A percentile compares a stretch with the other conserved stretches of the same genome.
Evolutionary conservation across 1,284 basidiomycete genomes (phyloP).

Genomic region (Ganoderma boninense): DNA sequence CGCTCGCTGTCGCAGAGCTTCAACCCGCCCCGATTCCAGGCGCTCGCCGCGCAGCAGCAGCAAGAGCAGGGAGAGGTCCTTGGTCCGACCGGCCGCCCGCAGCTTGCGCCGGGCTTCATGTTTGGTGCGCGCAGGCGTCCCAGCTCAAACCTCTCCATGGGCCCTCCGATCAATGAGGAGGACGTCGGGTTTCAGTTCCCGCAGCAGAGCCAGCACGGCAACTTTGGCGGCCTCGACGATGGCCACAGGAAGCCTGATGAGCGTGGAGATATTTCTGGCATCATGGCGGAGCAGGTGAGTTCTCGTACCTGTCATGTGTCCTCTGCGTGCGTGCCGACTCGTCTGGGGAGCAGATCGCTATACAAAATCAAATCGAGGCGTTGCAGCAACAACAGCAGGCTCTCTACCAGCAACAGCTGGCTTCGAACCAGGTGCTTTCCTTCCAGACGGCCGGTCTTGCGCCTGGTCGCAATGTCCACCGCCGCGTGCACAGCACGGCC

Average conservation of each 20-base stretch:
- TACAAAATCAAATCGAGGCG: slow-evolving; percentile 91
- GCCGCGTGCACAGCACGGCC: slow-evolving; percentile 90
- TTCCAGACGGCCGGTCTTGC: slow-evolving; percentile 76
- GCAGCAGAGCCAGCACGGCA: slow-evolving; percentile 60
- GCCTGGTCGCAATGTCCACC: slow-evolving; percentile 73
- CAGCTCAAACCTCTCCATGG: slow-evolving; percentile 59
- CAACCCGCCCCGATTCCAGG: slow-evolving; percentile 87
- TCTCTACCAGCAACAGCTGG: slow-evolving; percentile 87
- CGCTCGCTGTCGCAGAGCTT: slow-evolving; percentile 84
- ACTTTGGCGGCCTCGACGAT: slow-evolving; percentile 46
- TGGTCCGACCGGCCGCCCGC: slow-evolving; percentile 86
- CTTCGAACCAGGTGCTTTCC: slow-evolving; percentile 72
- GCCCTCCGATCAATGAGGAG: slow-evolving; percentile 80
- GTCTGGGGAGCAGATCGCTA: slow-evolving; percentile 68
- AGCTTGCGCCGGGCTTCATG: slow-evolving; percentile 89
- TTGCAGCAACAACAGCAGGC: slow-evolving; percentile 92
- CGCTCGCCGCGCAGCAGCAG: slow-evolving; percentile 74
- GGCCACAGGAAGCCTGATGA: slow-evolving; percentile 67
- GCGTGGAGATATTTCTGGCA: slow-evolving; percentile 78
- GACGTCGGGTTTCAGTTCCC: slow-evolving; percentile 85
- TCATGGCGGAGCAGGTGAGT: slow-evolving; percentile 89
- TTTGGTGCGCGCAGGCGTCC: slow-evolving; percentile 80
- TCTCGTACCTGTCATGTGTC: neutral
- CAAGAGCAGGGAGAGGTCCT: slow-evolving; percentile 72
- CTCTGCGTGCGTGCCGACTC: slow-evolving; percentile 2